Percentiles rank a stretch among this genome's conserved stretches.
phyloP scores from a whole-genome alignment of 805 yeast species.

The Ogataea paradorogensis region DNA sequence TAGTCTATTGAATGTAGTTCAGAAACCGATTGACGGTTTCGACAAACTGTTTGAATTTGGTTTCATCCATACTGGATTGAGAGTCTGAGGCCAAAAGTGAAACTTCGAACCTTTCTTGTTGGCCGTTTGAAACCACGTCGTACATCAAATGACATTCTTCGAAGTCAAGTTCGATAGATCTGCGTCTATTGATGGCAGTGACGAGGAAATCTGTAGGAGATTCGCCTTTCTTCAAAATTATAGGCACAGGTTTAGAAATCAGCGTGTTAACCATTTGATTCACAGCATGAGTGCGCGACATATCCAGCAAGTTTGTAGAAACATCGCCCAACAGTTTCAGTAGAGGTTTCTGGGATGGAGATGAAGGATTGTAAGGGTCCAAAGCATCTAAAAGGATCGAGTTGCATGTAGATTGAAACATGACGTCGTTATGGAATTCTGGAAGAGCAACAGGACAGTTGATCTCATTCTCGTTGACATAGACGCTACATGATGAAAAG shows the following conservation, averaged over 20 bases:
- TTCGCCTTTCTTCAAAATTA: slow-evolving; percentile 8
- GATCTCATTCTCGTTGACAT: slow-evolving; percentile 29
- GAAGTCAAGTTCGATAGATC: slow-evolving; percentile 30
- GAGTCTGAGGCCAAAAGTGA: slow-evolving; percentile 22
- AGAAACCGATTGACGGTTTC: slow-evolving; percentile 11
- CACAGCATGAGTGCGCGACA: slow-evolving; percentile 18
- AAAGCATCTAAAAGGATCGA: slow-evolving; percentile 23
- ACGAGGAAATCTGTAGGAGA: slow-evolving; percentile 20
- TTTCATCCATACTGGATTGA: slow-evolving; percentile 9
- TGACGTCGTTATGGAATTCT: slow-evolving; percentile 26
- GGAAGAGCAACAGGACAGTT: slow-evolving; percentile 28
- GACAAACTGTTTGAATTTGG: slow-evolving; percentile 12
- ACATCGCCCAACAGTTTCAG: slow-evolving; percentile 23
- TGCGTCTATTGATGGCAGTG: slow-evolving; percentile 23
- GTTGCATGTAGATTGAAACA: slow-evolving; percentile 30
- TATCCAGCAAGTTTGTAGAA: slow-evolving; percentile 21
- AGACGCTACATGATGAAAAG: slow-evolving; percentile 22
- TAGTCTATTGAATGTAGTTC: slow-evolving; percentile 8
- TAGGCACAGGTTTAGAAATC: slow-evolving; percentile 16
- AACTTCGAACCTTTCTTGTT: slow-evolving; percentile 24
- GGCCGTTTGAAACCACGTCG: slow-evolving; percentile 28
- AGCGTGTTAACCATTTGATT: slow-evolving; percentile 16
- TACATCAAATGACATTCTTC: slow-evolving; percentile 25
- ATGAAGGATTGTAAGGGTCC: slow-evolving; percentile 14
- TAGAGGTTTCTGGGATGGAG: slow-evolving; percentile 21